phyloP scores from a whole-genome alignment of 1,139 yeast genomes.

The Suhomyces taliae region DNA sequence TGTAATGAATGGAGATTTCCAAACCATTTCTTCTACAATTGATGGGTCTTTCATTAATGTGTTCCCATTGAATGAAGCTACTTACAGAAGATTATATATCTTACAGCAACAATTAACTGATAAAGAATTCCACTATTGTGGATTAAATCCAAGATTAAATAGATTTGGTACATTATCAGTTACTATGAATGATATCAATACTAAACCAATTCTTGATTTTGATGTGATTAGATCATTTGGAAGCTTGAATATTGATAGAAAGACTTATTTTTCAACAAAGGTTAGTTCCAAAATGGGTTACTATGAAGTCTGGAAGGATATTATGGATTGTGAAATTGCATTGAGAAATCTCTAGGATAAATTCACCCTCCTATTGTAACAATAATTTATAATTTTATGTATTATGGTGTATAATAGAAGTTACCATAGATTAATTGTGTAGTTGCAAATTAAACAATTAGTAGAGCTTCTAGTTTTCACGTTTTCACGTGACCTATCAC shows the following conservation, averaged over 20 bases:
- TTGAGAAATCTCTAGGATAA: constrained; percentile 21
- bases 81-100: constrained; percentile 79
- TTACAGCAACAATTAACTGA: constrained; percentile 86
- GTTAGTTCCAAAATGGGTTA: constrained; percentile 55
- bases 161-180: constrained; percentile 52
- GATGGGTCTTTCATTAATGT: constrained; percentile 81
- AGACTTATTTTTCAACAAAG: constrained; percentile 52
- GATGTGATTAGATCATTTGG: constrained; percentile 55
- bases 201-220: constrained; percentile 63
- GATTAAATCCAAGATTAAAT: constrained; percentile 78
- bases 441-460: background rate
- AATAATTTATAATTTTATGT: background rate
- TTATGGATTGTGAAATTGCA: constrained; percentile 52
- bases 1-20: constrained; percentile 38
- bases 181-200: constrained; percentile 35
- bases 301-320: constrained; percentile 66
- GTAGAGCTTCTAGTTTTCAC: background rate
- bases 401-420: background rate
- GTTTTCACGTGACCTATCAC: background rate
- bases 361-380: background rate
- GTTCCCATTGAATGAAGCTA: constrained; percentile 72
- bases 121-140: constrained; percentile 69
- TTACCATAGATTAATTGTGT: background rate
- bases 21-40: constrained; percentile 64
- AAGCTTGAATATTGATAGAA: constrained; percentile 56